A percentile compares a stretch with the other conserved stretches of the same genome.
Evolutionary conservation across 495 filamentous ascomycete genomes (phyloP).

Genomic region (Penicillium mononematosum): DNA sequence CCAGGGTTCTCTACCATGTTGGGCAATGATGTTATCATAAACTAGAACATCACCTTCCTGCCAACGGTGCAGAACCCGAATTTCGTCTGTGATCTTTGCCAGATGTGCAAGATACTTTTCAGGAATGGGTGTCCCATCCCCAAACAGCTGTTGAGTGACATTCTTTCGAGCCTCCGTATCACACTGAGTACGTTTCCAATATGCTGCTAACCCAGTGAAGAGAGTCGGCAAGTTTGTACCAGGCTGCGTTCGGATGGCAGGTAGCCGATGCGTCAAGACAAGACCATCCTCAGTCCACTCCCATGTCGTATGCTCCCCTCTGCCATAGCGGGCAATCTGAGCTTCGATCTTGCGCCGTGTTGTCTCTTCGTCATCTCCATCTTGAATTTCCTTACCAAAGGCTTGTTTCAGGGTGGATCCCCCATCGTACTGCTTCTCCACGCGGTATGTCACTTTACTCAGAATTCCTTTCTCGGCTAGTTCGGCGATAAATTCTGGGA

Average conservation of each 20-base stretch:
- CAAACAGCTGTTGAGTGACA: constrained; percentile 36
- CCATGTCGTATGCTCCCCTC: constrained; percentile 42
- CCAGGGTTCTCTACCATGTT: constrained; percentile 50
- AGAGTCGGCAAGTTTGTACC: constrained; percentile 49
- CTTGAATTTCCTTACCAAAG: constrained; percentile 50
- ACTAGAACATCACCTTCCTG: constrained; percentile 43
- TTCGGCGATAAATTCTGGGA: constrained; percentile 49
- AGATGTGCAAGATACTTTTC: constrained; percentile 46
- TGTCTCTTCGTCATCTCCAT: constrained; percentile 45
- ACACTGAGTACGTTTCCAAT: constrained; percentile 39
- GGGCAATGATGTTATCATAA: constrained; percentile 48
- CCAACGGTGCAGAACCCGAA: constrained; percentile 46
- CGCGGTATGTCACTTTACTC: constrained; percentile 46
- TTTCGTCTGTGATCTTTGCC: constrained; percentile 49
- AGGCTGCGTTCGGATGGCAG: constrained; percentile 48
- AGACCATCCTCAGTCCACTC: constrained; percentile 48
- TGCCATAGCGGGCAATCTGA: constrained; percentile 47
- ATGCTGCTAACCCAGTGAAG: constrained; percentile 51
- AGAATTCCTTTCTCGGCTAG: constrained; percentile 47
- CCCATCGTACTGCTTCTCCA: constrained; percentile 43
- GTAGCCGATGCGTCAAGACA: constrained; percentile 43
- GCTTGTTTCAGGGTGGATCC: constrained; percentile 53
- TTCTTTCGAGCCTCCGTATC: constrained; percentile 24
- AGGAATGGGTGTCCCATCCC: constrained; percentile 53
- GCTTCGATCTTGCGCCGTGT: constrained; percentile 47